Evolutionary conservation across 1,284 basidiomycete genomes (phyloP).

Genomic region (Apiotrichum akiyoshidainum): DNA sequence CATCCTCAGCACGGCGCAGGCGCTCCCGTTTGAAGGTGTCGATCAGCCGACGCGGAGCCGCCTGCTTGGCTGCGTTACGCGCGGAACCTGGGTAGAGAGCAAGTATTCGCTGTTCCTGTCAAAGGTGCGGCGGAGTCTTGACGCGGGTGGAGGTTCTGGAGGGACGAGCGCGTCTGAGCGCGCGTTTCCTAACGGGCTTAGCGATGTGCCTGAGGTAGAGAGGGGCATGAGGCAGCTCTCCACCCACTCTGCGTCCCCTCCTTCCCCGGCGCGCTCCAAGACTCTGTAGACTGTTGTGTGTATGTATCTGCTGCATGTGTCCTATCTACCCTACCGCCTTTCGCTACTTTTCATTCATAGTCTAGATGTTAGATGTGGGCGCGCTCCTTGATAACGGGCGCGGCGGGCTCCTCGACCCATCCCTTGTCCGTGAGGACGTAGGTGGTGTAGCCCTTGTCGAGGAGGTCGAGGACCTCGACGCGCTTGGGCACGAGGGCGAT

Average conservation of each 20-base stretch:
- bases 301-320: too few relatives aligned
- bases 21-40: neutral
- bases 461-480: slow-evolving; percentile 12
- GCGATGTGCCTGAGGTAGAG: too few relatives aligned
- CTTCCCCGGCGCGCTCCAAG: too few relatives aligned
- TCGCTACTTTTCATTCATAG: neutral
- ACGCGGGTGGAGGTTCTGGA: neutral
- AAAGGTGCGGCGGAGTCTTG: neutral
- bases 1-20: neutral
- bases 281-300: too few relatives aligned
- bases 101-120: neutral
- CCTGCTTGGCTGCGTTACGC: neutral
- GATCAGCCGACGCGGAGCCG: neutral
- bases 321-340: neutral
- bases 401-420: neutral
- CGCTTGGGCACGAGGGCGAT: slow-evolving; percentile 8
- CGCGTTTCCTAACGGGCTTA: too few relatives aligned
- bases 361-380: neutral
- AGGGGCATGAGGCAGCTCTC: too few relatives aligned
- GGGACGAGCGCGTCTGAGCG: too few relatives aligned
- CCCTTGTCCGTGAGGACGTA: neutral
- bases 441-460: neutral
- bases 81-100: neutral
- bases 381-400: neutral
- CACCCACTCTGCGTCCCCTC: too few relatives aligned